Evolutionary conservation across 371 early-diverging fungal species (phyloP), one percentile per base, ranked within the genome.

Genomic region (Parasitella parasitica): DNA sequence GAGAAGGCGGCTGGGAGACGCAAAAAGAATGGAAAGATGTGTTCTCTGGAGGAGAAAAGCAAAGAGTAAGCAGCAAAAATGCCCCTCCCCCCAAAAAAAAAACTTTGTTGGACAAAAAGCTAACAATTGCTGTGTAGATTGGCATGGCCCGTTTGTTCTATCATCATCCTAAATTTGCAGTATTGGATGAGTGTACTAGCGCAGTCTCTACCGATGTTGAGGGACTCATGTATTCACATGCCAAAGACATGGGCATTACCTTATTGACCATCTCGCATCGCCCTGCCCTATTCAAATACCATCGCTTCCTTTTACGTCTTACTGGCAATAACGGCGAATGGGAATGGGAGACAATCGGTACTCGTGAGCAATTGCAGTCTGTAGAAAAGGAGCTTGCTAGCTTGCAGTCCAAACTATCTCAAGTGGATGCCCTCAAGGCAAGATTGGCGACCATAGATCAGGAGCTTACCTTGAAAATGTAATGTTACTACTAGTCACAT

Each of bases 11-110:
- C 5, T 94, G 90, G 87, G 93, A 94, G 62, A 88, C 91, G 11
- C 71, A 83, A 54, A 91, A 93, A 61, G 94, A 95, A 75, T 95
- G 96, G 96, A 92, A 90, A 70, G 91, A 93, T 76, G 91, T 92
- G 11, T 87, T 95, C 35, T 89, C 93, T 35, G 94, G 94, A 13
- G 96, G 96, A 48, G 96, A 95, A 73, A 95, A 94, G 74, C 94
- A 95, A 73, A 81, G 94, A 54, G 89, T 93, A 77, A 67, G 72
- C n/a, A n/a, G n/a, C n/a, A n/a, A n/a, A n/a, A n/a, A n/a, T n/a
- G n/a, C n/a, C n/a, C n/a, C n/a, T n/a, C n/a, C n/a, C n/a, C n/a
- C n/a, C n/a, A n/a, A n/a, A n/a, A n/a, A n/a, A n/a, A n/a, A n/a
- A n/a, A n/a, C n/a, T n/a, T n/a, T n/a, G n/a, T n/a, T n/a, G n/a